phyloP scores from a whole-genome alignment of 202 grass and related monocot genomes.

The Schoenoplectus tabernaemontani region DNA sequence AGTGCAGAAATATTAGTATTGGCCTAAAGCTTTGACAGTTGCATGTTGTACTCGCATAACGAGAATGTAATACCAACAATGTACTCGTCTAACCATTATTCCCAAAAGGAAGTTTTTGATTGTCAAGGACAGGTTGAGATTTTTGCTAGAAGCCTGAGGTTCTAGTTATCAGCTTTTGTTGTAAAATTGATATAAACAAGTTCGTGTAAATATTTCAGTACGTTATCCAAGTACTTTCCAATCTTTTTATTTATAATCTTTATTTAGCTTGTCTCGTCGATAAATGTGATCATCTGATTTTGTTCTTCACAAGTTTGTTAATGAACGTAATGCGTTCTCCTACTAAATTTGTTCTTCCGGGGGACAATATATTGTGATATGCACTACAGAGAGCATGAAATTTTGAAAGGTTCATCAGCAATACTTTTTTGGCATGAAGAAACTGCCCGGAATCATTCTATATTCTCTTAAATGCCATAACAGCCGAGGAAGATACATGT shows the following conservation, averaged over 20 bases:
- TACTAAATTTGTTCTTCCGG: not conserved
- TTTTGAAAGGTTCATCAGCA: not conserved
- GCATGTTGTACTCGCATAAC: slow-evolving; percentile 12
- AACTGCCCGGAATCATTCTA: not conserved
- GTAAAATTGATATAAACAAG: slow-evolving; percentile 1
- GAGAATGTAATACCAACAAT: not conserved
- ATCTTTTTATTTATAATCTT: not conserved
- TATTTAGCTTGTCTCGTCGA: not conserved
- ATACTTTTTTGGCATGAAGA: slow-evolving; percentile 3
- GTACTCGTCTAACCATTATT: slow-evolving; percentile 4
- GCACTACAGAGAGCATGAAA: not conserved
- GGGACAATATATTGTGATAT: not conserved
- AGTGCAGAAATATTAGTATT: not conserved
- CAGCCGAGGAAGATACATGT: not conserved
- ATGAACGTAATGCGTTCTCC: not conserved
- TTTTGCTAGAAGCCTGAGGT: not conserved
- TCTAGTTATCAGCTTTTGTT: not conserved
- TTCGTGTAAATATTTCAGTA: slow-evolving; percentile 8
- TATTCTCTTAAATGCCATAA: not conserved
- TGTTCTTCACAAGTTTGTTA: not conserved
- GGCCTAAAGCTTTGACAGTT: not conserved
- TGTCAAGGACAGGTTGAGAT: not conserved
- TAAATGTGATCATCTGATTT: not conserved
- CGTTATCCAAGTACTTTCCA: not conserved
- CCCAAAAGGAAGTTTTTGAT: not conserved